Evolutionary conservation across 305 asterid genomes (phyloP), one percentile per base, ranked within the genome.

Genomic region (Solanum hybrid): DNA sequence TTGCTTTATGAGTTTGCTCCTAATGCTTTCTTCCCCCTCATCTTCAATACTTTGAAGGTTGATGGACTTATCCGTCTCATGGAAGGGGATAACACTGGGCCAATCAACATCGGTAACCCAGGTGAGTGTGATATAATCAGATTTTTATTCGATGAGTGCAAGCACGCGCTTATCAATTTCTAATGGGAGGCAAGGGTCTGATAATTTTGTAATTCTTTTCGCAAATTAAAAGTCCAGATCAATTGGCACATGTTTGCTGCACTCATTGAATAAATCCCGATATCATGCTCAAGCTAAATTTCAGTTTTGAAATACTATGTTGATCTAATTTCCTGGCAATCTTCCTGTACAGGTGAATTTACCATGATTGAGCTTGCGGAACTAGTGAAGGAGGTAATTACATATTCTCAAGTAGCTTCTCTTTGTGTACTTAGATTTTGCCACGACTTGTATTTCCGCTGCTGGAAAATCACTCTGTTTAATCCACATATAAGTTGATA

Each of bases 81-180:
- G 94, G 94, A 91, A 89, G 92, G 94, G 27, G 91, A 91, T 11
- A 69, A 89, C 64, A 92, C 93, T 2, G 94, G 94, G 42, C 94
- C 94, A 87, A 92, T 92, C 88, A 92, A 92, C 92, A 87, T 92
- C 2, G 94, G 94, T 11, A 92, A 92, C 24, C 94, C 94, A 84
- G 93, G 93, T 91, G 42, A 42, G 32, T 81, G 51, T 82, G 87
- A 51, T 45, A 82, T 42, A 40, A 24, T n/a, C 0, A 22, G 24
- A 38, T 81, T 45, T 69, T 1, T 82, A 66, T 82, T 45, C 10
- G 0, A 19, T 82, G 40, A 82, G 73, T 45, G 17, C 73, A 29
- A 29, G 86, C 87, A 27, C 71, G 15, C 15, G 2, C 10, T 22
- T 6, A 26, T 14, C 4, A 26, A 27, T 13, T 80, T 64, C 37